Conservation (phyloP, 2,329 filamentous ascomycete species). For the Aspergillus viridinutans region DNA sequence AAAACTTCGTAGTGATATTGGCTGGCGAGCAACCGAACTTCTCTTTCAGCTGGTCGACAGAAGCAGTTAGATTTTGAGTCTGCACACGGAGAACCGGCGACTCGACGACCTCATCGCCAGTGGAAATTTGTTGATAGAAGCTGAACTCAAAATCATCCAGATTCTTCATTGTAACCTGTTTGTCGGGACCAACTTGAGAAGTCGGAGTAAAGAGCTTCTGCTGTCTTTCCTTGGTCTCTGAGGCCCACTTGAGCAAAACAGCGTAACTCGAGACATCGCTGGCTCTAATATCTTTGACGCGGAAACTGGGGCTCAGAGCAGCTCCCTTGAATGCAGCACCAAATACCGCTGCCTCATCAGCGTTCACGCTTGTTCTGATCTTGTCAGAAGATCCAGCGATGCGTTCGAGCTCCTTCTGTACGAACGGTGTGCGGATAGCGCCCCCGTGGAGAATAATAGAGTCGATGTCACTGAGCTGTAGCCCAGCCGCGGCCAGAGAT, state of each 20-base stretch:
- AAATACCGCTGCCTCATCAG: slow-evolving; percentile 93
- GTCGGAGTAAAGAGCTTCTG: slow-evolving; percentile 79
- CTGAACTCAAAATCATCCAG: slow-evolving; percentile 74
- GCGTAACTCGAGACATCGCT: slow-evolving; percentile 72
- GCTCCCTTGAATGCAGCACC: slow-evolving; percentile 93
- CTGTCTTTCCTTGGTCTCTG: slow-evolving; percentile 65
- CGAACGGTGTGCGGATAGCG: slow-evolving; percentile 83
- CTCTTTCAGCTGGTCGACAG: slow-evolving; percentile 71
- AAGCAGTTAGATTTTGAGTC: slow-evolving; percentile 81
- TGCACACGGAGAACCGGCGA: slow-evolving; percentile 62
- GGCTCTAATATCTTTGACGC: slow-evolving; percentile 91
- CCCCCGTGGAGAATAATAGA: slow-evolving; percentile 93
- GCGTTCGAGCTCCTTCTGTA: slow-evolving; percentile 82
- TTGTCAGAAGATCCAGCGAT: slow-evolving; percentile 69
- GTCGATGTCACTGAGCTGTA: slow-evolving; percentile 72
- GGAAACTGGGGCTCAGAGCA: slow-evolving; percentile 87
- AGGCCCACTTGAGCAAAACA: slow-evolving; percentile 70
- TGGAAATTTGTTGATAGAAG: slow-evolving; percentile 69
- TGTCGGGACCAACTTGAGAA: slow-evolving; percentile 71
- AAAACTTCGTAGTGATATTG: slow-evolving; percentile 76
- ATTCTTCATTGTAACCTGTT: slow-evolving; percentile 80
- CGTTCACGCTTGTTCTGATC: slow-evolving; percentile 90
- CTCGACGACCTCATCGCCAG: slow-evolving; percentile 46
- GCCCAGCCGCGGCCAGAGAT: slow-evolving; percentile 68
- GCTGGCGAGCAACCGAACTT: slow-evolving; percentile 71